These are phyloP conservation scores for Zygosaccharomyces lentus DNA, from an alignment of 805 yeast genomes.

Conservation along the genomic window DNA sequence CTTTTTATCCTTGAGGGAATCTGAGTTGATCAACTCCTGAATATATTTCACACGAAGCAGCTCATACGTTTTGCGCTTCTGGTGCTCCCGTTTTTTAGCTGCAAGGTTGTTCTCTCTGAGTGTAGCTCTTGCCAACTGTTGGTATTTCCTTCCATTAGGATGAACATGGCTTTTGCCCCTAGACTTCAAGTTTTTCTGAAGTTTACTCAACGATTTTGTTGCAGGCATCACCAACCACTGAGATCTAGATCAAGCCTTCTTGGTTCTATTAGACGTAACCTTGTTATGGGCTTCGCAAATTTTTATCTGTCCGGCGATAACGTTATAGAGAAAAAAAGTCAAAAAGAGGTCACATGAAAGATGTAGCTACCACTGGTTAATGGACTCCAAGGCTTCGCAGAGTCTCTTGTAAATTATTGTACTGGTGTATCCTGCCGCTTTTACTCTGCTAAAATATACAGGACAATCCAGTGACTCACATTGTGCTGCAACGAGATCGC, in stretches of 20 bases:
- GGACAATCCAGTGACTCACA: slow-evolving; percentile 68
- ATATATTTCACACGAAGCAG: slow-evolving; percentile 54
- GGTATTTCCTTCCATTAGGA: slow-evolving; percentile 85
- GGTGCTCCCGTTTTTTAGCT: slow-evolving; percentile 51
- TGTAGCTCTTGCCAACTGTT: slow-evolving; percentile 80
- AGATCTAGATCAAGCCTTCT: not conserved
- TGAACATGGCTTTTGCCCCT: slow-evolving; percentile 44
- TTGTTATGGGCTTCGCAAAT: slow-evolving; percentile 16
- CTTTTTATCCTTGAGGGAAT: slow-evolving; percentile 36
- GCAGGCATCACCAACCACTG: slow-evolving; percentile 28
- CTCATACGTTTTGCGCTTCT: slow-evolving; percentile 58
- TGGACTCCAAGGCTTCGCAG: slow-evolving; percentile 10
- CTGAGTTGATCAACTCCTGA: slow-evolving; percentile 51
- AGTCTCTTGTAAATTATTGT: slow-evolving; percentile 15
- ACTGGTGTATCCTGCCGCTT: slow-evolving; percentile 35
- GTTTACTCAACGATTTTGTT: slow-evolving; percentile 33
- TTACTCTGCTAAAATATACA: slow-evolving; percentile 51
- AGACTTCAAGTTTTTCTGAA: slow-evolving; percentile 28
- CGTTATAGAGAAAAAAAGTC: not conserved
- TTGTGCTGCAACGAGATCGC: slow-evolving; percentile 28
- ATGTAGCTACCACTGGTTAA: slow-evolving; percentile 23
- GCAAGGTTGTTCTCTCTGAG: slow-evolving; percentile 71
- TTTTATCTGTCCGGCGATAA: not conserved
- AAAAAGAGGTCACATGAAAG: not conserved
- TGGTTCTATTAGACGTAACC: not conserved